Base-by-base conservation (phyloP, 2,329 filamentous ascomycete species). In the Emmonsiellopsis sp. region DNA sequence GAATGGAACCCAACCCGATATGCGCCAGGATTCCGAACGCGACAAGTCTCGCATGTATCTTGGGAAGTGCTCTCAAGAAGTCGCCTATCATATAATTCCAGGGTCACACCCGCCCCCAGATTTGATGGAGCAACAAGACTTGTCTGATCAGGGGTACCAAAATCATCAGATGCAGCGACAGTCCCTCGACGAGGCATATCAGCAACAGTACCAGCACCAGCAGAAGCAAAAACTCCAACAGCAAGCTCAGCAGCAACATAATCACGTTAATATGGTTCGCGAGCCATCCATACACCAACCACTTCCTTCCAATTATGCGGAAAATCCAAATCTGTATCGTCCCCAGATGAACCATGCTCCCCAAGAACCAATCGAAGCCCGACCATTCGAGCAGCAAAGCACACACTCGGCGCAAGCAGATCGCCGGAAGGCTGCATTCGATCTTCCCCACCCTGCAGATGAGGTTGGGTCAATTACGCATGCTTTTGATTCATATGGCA, bases 51-150 rank as follows among this genome's bases (percentile, higher is more conserved):
- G 79, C 54, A 71, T 78, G 37, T 85, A 83, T 61, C 74, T 86
- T 34, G 79, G 78, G 53, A 84, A 83, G 68, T 85, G 82, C 63
- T 78, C 84, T 49, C 80, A 85, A 60, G 83, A 86, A 66, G 80
- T 86, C 50, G 81, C 82, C 3, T 86, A 86, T 62, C 79, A 86
- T 56, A 75, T 86, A 35, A 81, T 83, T 48, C 83, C 83, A n/a
- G 78, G 81, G 20, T 75, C 79, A 37, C 80, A 85, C 59, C 78
- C 81, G 49, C 76, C 79, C 16, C 78, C 80, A 9, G 79, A 82
- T 13, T 60, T 73, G 41, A 66, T 64, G 43, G 73, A 75, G 30
- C 66, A 64, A 30, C 58, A 63, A 31, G 69, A 75, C n/a, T 62
- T 73, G 41, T 66, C 71, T 32, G 69, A 69, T 53, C 68, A 73